Base-by-base conservation (phyloP, 768 basidiomycete species). In the Royoungia palumana region DNA sequence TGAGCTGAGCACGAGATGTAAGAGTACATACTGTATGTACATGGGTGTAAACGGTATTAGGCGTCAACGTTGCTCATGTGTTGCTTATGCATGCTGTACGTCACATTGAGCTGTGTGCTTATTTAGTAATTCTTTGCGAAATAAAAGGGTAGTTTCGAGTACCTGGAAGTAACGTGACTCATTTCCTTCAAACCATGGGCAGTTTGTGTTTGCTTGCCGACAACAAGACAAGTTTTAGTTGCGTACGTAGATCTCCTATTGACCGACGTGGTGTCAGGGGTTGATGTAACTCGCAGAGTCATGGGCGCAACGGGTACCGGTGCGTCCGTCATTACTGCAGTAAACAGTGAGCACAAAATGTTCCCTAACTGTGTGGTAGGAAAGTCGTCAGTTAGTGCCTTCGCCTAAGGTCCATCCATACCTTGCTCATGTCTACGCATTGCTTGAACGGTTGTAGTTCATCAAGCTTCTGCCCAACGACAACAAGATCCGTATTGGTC, bases 281-380 rank as follows among this genome's bases (percentile, higher is more conserved):
- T 28, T 46, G 16, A 51, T 28, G 11, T 19, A 4, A 21, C 4
- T 19, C n/a, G n/a, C 20, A 51, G 50, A 16, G 40, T 51, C 21
- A 51, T 51, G 50, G 50, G 50, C 7, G 44, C 44, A 11, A 51
- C 50, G 7, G 50, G 50, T 1, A 46, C 40, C 12, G 50, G 50
- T 51, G 36, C 20, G 50, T 46, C 9, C 11, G 9, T 28, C 28
- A 11, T 28, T 10, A 11, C 11, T 28, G 11, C 3, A 28, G 12
- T 28, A 25, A 4, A 25, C 5, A 8, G 6, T 28, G 4, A 2
- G 7, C 28, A 30, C 35, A n/a, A 21, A 30, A 9, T 8, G 5
- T 28, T 11, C 12, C 0, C 13, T 35, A 10, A 12, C 9, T 16
- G n/a, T n/a, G n/a, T 11, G 17, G n/a, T 17, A 51, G 50, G 50